These are phyloP conservation scores for Carex scoparia DNA, from an alignment of 176 grass and related monocot species.

Conservation along the genomic window DNA sequence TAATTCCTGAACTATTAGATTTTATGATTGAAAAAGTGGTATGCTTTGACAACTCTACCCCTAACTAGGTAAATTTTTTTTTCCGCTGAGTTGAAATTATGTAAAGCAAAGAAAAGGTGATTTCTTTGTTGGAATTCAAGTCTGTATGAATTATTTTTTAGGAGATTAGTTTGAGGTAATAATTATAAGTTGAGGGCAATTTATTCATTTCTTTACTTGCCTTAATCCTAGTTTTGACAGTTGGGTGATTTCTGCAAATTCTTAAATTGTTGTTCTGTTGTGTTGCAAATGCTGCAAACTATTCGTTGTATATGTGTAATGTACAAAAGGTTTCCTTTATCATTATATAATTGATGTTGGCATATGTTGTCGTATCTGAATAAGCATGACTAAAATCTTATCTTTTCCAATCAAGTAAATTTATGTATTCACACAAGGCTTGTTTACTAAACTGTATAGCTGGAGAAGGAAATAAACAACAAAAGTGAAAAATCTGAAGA, in stretches of 20 bases:
- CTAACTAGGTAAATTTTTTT: not conserved
- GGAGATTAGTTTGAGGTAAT: not conserved
- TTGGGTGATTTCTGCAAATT: not conserved
- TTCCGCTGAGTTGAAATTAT: not conserved
- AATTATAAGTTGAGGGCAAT: not conserved
- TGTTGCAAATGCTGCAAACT: not conserved
- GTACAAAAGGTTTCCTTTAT: not conserved
- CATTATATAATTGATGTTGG: not conserved
- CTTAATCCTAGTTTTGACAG: constrained; percentile 5
- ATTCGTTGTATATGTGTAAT: not conserved
- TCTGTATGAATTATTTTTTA: not conserved
- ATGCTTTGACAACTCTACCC: not conserved
- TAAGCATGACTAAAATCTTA: not conserved
- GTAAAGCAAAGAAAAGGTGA: not conserved
- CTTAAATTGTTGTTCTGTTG: not conserved
- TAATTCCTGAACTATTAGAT: not conserved
- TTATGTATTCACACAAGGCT: constrained; percentile 11
- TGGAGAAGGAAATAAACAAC: constrained; percentile 37
- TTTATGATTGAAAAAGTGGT: not conserved
- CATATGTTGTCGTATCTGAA: not conserved
- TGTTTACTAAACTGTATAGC: constrained; percentile 30
- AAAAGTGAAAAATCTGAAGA: constrained; percentile 37
- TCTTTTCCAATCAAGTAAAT: constrained; percentile 1
- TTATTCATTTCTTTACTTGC: not conserved
- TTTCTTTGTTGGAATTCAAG: not conserved